These are phyloP conservation scores for Murraya paniculata DNA, from an alignment of 345 rosid species.

Conservation along the genomic window DNA sequence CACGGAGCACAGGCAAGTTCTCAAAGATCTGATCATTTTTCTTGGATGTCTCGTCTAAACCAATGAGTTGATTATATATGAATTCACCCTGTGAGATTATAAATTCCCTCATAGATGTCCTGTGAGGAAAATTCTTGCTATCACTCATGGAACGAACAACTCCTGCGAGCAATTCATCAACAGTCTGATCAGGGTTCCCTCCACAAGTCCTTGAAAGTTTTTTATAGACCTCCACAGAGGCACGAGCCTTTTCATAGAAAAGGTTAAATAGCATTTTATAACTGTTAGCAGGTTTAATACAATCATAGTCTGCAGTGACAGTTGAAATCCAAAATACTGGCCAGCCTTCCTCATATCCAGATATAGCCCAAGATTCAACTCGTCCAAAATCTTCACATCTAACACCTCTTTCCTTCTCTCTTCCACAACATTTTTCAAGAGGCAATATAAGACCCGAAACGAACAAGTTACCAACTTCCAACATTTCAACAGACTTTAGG, in stretches of 20 bases:
- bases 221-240: constrained; percentile 59
- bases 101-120: constrained; percentile 47
- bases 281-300: constrained; percentile 44
- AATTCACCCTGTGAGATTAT: constrained; percentile 59
- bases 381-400: constrained; percentile 51
- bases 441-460: constrained; percentile 54
- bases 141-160: constrained; percentile 52
- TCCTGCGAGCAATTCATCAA: constrained; percentile 59
- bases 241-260: constrained; percentile 57
- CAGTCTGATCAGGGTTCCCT: constrained; percentile 46
- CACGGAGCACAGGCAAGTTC: constrained; percentile 50
- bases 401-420: constrained; percentile 42
- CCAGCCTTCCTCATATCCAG: constrained; percentile 67
- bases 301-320: constrained; percentile 49
- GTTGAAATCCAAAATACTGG: constrained; percentile 64
- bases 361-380: constrained; percentile 56
- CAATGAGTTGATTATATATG: constrained; percentile 55
- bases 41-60: constrained; percentile 57
- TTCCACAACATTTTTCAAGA: constrained; percentile 34
- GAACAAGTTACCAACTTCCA: constrained; percentile 49
- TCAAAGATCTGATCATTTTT: constrained; percentile 34
- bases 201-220: constrained; percentile 45
- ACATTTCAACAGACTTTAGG: constrained; percentile 48
- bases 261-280: constrained; percentile 44
- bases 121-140: constrained; percentile 44